A percentile compares a stretch with the other conserved stretches of the same genome.
Evolutionary conservation across 805 yeast genomes (phyloP).

Genomic region (Cyberlindnera mississippiensis): DNA sequence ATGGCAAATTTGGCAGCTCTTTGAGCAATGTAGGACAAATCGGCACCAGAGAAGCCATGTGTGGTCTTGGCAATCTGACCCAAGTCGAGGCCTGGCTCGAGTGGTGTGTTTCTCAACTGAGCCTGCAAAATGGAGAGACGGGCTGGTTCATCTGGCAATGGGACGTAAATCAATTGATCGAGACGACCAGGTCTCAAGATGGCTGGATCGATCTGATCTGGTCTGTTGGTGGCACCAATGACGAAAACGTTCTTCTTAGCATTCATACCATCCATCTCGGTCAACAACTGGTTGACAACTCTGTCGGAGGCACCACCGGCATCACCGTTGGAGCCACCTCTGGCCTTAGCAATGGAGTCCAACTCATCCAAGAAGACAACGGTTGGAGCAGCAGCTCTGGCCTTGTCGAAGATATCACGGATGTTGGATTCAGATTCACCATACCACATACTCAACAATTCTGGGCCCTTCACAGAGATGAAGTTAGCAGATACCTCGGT

Average conservation of each 20-base stretch:
- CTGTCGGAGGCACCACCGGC: constrained; percentile 97
- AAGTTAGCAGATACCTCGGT: constrained; percentile 98
- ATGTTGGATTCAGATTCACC: constrained; percentile 98
- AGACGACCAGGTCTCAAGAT: constrained; percentile 98
- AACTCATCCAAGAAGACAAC: constrained; percentile 97
- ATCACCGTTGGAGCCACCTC: constrained; percentile 89
- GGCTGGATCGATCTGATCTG: constrained; percentile 99
- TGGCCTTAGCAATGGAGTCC: constrained; percentile 95
- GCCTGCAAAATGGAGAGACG: constrained; percentile 91
- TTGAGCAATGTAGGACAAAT: constrained; percentile 93
- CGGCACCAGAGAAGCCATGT: constrained; percentile 99
- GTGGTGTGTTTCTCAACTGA: constrained; percentile 96
- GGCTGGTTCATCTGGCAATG: constrained; percentile 94
- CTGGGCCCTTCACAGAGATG: constrained; percentile 96
- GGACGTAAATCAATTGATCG: constrained; percentile 97
- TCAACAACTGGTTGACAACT: constrained; percentile 91
- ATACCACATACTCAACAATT: constrained; percentile 96
- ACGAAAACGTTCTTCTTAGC: constrained; percentile 98
- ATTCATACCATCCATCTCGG: constrained; percentile 99
- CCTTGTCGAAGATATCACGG: constrained; percentile 96
- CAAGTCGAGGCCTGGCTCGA: constrained; percentile 94
- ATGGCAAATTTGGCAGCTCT: constrained; percentile 98
- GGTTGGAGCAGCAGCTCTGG: constrained; percentile 99
- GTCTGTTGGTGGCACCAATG: constrained; percentile 99
- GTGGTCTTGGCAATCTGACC: constrained; percentile 87